These are phyloP conservation scores for Aphanomyces cochlioides DNA, from an alignment of 352 stramenopile genomes.

Conservation along the genomic window DNA sequence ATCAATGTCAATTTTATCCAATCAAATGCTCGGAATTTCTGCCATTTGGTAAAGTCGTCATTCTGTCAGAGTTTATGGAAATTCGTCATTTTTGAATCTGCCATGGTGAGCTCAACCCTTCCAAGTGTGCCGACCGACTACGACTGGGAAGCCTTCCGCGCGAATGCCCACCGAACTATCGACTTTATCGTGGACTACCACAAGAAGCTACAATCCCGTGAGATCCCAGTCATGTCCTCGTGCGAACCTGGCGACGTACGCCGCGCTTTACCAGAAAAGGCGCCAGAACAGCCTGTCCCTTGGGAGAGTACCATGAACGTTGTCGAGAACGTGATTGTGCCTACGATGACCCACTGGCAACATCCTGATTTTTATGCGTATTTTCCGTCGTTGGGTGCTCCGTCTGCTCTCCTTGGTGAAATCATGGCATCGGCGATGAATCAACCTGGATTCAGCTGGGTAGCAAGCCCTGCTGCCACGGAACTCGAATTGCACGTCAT, in stretches of 20 bases:
- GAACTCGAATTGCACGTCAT: conserved; percentile 67
- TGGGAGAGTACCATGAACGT: conserved; percentile 63
- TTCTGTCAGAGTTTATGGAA: too few species aligned
- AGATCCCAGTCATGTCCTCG: conserved; percentile 44
- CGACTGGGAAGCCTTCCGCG: conserved; percentile 32
- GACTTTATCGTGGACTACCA: conserved; percentile 64
- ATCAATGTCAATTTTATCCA: too few species aligned
- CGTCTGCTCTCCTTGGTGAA: conserved; percentile 54
- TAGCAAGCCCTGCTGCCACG: conserved; percentile 51
- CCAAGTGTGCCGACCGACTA: conserved; percentile 12
- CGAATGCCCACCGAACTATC: conserved; percentile 35
- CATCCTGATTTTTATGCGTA: conserved; percentile 65
- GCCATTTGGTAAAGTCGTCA: too few species aligned
- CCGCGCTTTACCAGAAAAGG: conserved; percentile 39
- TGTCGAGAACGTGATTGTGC: conserved; percentile 55
- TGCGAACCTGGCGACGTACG: conserved; percentile 48
- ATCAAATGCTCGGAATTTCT: too few species aligned
- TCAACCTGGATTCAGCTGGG: conserved; percentile 39
- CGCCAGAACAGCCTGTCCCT: conserved; percentile 50
- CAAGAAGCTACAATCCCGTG: conserved; percentile 44
- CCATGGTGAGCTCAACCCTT: background rate
- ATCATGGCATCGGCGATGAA: conserved; percentile 37
- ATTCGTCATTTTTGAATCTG: too few species aligned
- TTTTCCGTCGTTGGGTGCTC: conserved; percentile 50
- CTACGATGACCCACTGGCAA: conserved; percentile 64